These are phyloP conservation scores for Melanopsichium pennsylvanicum DNA, from an alignment of 1,284 basidiomycete genomes.

Conservation along the genomic window DNA sequence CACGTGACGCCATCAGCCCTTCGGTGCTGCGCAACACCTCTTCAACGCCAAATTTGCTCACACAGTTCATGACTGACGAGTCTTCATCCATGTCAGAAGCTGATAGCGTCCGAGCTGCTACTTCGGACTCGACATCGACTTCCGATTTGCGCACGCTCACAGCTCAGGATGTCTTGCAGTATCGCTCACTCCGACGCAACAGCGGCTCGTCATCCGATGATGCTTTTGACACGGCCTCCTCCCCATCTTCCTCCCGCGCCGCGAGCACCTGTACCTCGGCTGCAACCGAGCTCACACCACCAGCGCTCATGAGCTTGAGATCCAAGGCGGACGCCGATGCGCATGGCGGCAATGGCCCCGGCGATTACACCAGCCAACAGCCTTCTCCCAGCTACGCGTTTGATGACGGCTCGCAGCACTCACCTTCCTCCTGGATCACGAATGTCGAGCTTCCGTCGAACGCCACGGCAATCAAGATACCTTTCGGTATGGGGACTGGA, in stretches of 20 bases:
- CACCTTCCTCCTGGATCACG: constrained; percentile 26
- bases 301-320: constrained; percentile 16
- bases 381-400: constrained; percentile 13
- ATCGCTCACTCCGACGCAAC: constrained; percentile 30
- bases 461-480: constrained; percentile 41
- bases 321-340: constrained; percentile 2
- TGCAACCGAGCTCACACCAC: constrained; percentile 41
- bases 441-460: constrained; percentile 49
- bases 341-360: background rate
- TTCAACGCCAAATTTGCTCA: constrained; percentile 57
- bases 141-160: constrained; percentile 25
- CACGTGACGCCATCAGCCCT: constrained; percentile 25
- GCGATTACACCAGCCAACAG: constrained; percentile 13
- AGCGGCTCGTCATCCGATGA: constrained; percentile 43
- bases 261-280: constrained; percentile 44
- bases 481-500: constrained; percentile 19
- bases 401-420: constrained; percentile 13
- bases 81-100: constrained; percentile 2
- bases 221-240: constrained; percentile 37
- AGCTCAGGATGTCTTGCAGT: constrained; percentile 30
- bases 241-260: constrained; percentile 35
- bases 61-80: constrained; percentile 23
- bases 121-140: constrained; percentile 1
- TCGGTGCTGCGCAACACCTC: constrained; percentile 49
- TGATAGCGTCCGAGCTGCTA: background rate